phyloP scores from a whole-genome alignment of 495 filamentous ascomycete genomes.

The Lophium mytilinum region DNA sequence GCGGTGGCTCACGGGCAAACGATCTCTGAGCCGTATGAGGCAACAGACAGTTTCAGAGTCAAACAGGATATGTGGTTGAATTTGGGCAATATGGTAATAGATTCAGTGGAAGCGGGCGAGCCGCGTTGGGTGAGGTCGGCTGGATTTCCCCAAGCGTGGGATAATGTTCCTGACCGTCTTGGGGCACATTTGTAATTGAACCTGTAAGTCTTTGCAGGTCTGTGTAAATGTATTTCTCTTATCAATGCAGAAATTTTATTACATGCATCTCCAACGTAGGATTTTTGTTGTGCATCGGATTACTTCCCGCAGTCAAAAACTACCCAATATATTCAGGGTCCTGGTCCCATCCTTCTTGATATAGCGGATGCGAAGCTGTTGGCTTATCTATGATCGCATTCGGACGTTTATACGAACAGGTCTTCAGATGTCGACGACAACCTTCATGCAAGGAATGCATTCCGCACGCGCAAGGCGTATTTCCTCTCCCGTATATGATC shows the following conservation, averaged over 20 bases:
- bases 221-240: background rate
- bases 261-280: too few species aligned
- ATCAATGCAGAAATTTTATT: too few species aligned
- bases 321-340: background rate
- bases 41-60: slow-evolving; percentile 41
- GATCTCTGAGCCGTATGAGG: slow-evolving; percentile 40
- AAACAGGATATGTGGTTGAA: slow-evolving; percentile 63
- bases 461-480: background rate
- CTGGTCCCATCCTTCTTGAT: background rate
- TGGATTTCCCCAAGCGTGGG: slow-evolving; percentile 54
- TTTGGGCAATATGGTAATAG: slow-evolving; percentile 55
- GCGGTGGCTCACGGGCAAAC: slow-evolving; percentile 53
- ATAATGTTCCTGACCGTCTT: slow-evolving; percentile 24
- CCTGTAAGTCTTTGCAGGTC: slow-evolving; percentile 1
- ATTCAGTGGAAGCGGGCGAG: slow-evolving; percentile 43
- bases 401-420: background rate
- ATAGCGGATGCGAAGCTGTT: background rate
- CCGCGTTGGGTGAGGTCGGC: slow-evolving; percentile 47
- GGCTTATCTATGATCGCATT: background rate
- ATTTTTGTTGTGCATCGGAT: too few species aligned
- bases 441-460: background rate
- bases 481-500: background rate
- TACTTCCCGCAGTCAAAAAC: background rate
- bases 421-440: background rate
- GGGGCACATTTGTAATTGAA: slow-evolving; percentile 3